phyloP scores from a whole-genome alignment of 768 basidiomycete species.

The Termitomyces sp. region DNA sequence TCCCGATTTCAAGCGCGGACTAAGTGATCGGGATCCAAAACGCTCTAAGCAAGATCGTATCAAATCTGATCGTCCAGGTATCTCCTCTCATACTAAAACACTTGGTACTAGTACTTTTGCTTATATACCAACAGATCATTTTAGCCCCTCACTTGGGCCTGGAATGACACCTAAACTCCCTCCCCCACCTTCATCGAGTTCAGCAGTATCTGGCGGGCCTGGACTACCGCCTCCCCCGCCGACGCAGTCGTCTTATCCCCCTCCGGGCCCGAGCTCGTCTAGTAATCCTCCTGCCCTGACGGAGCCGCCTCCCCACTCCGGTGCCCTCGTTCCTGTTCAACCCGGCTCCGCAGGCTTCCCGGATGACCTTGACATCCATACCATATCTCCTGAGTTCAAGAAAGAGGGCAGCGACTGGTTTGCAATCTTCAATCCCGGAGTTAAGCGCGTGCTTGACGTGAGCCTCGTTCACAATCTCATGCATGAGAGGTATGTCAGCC shows the following conservation, averaged over 20 bases:
- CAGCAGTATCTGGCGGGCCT: conserved; percentile 32
- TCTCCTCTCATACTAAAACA: neutral
- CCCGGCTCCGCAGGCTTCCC: conserved; percentile 33
- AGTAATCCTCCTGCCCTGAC: conserved; percentile 11
- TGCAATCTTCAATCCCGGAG: conserved; percentile 80
- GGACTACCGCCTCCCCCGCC: conserved; percentile 20
- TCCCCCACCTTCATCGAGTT: conserved; percentile 27
- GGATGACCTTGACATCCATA: conserved; percentile 39
- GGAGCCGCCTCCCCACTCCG: conserved; percentile 13
- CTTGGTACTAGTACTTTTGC: neutral
- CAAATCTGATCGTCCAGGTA: conserved; percentile 36
- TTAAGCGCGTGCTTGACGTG: conserved; percentile 77
- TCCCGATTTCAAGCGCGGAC: conserved; percentile 32
- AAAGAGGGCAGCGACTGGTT: conserved; percentile 88
- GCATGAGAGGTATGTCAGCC: conserved; percentile 72
- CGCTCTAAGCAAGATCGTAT: conserved; percentile 47
- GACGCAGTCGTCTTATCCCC: conserved; percentile 12
- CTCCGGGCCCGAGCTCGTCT: conserved; percentile 11
- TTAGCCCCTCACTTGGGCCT: conserved; percentile 34
- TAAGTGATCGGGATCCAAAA: conserved; percentile 55
- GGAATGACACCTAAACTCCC: conserved; percentile 37
- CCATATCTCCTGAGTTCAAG: conserved; percentile 51
- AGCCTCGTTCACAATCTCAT: conserved; percentile 80
- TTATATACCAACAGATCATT: conserved; percentile 27
- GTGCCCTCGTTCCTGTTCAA: conserved; percentile 19